A percentile compares a stretch with the other conserved stretches of the same genome.
Conservation (phyloP, 2,329 filamentous ascomycete species). For the Microcyclospora pomicola region DNA sequence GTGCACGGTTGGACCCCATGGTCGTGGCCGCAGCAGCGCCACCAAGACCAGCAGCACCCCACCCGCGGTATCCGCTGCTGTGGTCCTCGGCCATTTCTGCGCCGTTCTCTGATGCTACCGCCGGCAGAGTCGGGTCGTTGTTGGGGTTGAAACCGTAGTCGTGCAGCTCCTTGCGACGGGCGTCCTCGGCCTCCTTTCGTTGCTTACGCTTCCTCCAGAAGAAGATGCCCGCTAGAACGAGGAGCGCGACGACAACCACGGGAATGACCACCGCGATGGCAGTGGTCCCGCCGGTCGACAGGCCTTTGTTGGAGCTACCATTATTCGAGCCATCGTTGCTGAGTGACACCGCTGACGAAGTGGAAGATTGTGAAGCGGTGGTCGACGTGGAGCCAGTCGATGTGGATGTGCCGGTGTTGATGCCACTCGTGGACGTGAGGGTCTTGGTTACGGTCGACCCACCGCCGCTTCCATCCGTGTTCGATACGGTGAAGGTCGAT, state of each 20-base stretch:
- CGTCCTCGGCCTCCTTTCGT: conserved; percentile 70
- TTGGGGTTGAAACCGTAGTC: conserved; percentile 99
- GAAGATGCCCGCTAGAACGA: conserved; percentile 64
- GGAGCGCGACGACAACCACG: conserved; percentile 70
- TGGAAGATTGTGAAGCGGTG: conserved; percentile 1
- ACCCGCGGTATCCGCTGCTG: conserved; percentile 75
- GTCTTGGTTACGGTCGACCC: too few species aligned
- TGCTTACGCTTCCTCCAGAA: conserved; percentile 84
- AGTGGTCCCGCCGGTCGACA: conserved; percentile 56
- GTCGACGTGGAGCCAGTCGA: background rate
- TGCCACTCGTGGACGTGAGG: conserved; percentile 2
- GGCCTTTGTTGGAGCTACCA: conserved; percentile 22
- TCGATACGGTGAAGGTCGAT: conserved; percentile 1
- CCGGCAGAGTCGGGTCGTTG: conserved; percentile 67
- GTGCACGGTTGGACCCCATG: conserved; percentile 55
- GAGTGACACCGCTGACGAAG: conserved; percentile 1
- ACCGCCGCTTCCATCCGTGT: background rate
- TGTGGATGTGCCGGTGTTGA: background rate
- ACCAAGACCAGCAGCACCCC: conserved; percentile 47
- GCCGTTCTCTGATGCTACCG: conserved; percentile 38
- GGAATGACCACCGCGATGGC: conserved; percentile 90
- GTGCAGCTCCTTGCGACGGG: conserved; percentile 87
- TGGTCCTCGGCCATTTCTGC: conserved; percentile 64
- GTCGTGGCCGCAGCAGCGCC: conserved; percentile 45
- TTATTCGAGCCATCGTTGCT: background rate